These are phyloP conservation scores for Rhynchosporium graminicola DNA, from an alignment of 2,329 filamentous ascomycete genomes.

Conservation along the genomic window DNA sequence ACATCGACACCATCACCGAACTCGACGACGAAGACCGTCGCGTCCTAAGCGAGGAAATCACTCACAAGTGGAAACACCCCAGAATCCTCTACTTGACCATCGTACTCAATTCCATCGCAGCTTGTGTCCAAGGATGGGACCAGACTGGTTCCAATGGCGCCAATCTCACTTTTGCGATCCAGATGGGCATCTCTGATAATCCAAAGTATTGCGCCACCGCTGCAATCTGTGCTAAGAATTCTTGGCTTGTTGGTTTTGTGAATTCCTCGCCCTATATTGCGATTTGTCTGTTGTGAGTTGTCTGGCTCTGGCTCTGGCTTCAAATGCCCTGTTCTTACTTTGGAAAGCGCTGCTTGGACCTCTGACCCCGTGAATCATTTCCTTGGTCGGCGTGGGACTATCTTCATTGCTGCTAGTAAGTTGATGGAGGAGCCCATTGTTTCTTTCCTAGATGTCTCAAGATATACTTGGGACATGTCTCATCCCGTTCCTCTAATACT, in stretches of 20 bases:
- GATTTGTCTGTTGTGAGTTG: constrained; percentile 54
- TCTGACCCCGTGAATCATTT: constrained; percentile 62
- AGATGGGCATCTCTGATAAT: constrained; percentile 46
- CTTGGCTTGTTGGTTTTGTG: constrained; percentile 59
- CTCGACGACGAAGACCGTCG: constrained; percentile 61
- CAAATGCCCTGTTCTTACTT: background rate
- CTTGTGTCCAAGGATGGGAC: constrained; percentile 63
- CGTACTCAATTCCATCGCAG: constrained; percentile 65
- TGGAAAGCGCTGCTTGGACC: constrained; percentile 47
- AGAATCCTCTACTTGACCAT: constrained; percentile 66
- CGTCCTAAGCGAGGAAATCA: constrained; percentile 62
- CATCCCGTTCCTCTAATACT: too few relatives aligned
- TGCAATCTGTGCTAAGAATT: constrained; percentile 24
- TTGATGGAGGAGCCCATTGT: too few relatives aligned
- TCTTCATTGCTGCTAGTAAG: constrained; percentile 56
- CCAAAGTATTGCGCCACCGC: constrained; percentile 50
- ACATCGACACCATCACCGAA: constrained; percentile 62
- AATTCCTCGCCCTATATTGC: constrained; percentile 50
- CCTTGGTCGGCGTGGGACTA: constrained; percentile 62
- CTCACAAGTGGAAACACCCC: constrained; percentile 69
- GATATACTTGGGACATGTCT: too few relatives aligned
- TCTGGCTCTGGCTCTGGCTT: background rate
- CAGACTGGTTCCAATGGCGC: constrained; percentile 55
- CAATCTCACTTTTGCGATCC: constrained; percentile 48
- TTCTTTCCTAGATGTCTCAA: too few relatives aligned